Evolutionary conservation across 2,329 filamentous ascomycete genomes (phyloP), one percentile per base, ranked within the genome.

Genomic region (Microsporum audouinii): DNA sequence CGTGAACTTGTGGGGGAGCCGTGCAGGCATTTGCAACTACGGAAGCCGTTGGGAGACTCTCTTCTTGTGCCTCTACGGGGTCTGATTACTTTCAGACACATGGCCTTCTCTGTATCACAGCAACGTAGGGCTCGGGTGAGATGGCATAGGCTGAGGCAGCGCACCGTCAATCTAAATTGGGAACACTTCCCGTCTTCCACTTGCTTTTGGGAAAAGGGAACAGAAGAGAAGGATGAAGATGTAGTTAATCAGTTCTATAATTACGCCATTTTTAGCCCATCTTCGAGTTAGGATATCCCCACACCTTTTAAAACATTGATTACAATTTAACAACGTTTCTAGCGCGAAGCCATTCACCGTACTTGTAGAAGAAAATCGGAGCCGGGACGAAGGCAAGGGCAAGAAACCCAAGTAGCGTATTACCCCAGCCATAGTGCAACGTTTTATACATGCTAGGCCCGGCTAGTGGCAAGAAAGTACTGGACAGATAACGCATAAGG

Each of bases 381-480:
- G 78, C 79, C 1, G 79, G 77, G 27, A 80, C 62, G 31, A 78
- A 62, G 0, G 43, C 71, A 45, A 77, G 68, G 0, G 70, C 70
- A 34, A 77, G 60, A 58, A 76, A 76, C 3, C 69, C 76, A 38
- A 78, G 64, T 41, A 78, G 41, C 56, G 73, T 80, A 62, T 74
- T 75, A 1, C 73, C 71, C 74, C 72, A 76, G 3, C 72, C 74
- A 49, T 71, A 67, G 1, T 70, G 69, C 57, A 76, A 64, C 3
- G 47, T 61, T 27, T 68, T 63, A 65, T 76, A 77, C 69, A 76
- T 69, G 2, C 59, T 63, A 1, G 76, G 76, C 0, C 75, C 77
- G 58, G 81, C 81, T 0, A 82, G 65, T 0, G 80, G 80, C 47
- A 82, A 81, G 5, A 75, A 65, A 62, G 80, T 82, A 0, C 78